Conservation (phyloP, 2,329 filamentous ascomycete species). For the Blastomyces gilchristii region DNA sequence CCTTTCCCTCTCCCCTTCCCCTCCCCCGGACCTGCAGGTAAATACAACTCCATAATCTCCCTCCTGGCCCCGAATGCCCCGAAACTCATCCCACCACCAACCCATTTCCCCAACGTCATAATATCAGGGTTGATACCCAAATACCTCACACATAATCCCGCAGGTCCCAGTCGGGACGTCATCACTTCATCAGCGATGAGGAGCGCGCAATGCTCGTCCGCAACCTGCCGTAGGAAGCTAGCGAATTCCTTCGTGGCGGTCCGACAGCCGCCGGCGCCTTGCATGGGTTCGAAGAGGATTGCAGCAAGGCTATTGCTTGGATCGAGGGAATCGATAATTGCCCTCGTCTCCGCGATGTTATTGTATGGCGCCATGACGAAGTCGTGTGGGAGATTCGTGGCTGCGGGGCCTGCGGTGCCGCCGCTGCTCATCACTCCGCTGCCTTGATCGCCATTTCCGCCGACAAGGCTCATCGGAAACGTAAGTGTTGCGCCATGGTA, state of each 20-base stretch:
- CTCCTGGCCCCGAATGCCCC: conserved; percentile 54
- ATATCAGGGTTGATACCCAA: conserved; percentile 47
- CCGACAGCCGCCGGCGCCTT: conserved; percentile 52
- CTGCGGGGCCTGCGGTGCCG: conserved; percentile 15
- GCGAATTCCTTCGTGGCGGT: conserved; percentile 45
- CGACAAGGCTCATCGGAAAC: conserved; percentile 23
- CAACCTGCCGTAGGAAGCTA: conserved; percentile 39
- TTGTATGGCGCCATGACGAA: conserved; percentile 56
- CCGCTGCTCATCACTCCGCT: conserved; percentile 15
- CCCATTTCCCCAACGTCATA: conserved; percentile 55
- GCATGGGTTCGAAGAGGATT: conserved; percentile 57
- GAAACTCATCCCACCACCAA: conserved; percentile 57
- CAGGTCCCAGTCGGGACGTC: conserved; percentile 49
- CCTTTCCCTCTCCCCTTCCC: conserved; percentile 22
- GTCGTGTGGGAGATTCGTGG: conserved; percentile 43
- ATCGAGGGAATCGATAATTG: conserved; percentile 32
- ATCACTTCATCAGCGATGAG: conserved; percentile 64
- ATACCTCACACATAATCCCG: conserved; percentile 38
- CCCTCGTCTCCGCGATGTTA: conserved; percentile 40
- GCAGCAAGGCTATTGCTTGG: conserved; percentile 43
- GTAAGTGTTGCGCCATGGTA: conserved; percentile 49
- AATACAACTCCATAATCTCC: conserved; percentile 51
- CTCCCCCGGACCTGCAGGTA: conserved; percentile 28
- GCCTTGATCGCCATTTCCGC: neutral
- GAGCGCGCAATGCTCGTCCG: conserved; percentile 43